Percentiles rank a stretch among this genome's conserved stretches.
These are phyloP conservation scores for Russula sp. DNA, from an alignment of 768 basidiomycete genomes.

Conservation along the genomic window DNA sequence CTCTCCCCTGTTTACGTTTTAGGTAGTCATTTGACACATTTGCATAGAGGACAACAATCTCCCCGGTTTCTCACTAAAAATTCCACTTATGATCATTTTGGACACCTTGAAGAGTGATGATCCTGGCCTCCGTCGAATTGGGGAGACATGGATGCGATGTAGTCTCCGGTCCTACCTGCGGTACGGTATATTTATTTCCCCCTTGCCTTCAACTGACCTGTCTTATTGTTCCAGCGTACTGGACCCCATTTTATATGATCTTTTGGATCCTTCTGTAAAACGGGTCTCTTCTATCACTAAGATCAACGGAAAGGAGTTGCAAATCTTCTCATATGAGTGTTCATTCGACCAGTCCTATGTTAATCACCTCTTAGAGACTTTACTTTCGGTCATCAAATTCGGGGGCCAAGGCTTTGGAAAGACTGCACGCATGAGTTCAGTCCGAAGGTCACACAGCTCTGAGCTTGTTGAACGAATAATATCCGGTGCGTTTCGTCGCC, in stretches of 20 bases:
- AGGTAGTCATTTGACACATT: neutral
- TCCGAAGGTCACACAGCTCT: conserved; percentile 59
- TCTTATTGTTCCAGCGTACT: conserved; percentile 50
- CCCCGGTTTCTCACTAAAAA: conserved; percentile 76
- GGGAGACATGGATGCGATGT: conserved; percentile 97
- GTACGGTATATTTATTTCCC: conserved; percentile 34
- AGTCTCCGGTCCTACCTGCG: conserved; percentile 86
- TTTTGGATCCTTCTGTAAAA: conserved; percentile 63
- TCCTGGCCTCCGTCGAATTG: conserved; percentile 64
- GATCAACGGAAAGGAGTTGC: conserved; percentile 58
- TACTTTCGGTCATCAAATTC: conserved; percentile 73
- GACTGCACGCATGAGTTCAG: conserved; percentile 53
- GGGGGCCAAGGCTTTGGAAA: conserved; percentile 87
- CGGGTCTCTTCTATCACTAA: conserved; percentile 43
- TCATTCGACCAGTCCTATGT: conserved; percentile 72
- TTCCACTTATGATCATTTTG: conserved; percentile 82
- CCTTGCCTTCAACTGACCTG: conserved; percentile 1
- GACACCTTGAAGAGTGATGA: conserved; percentile 76
- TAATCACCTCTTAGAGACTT: conserved; percentile 66
- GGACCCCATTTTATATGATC: conserved; percentile 76
- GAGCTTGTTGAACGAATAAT: conserved; percentile 57
- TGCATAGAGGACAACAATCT: conserved; percentile 67
- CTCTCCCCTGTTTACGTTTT: neutral
- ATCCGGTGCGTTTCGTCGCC: conserved; percentile 36
- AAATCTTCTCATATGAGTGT: conserved; percentile 59